Evolutionary conservation across 2,329 filamentous ascomycete species (phyloP).

Genomic region (Pseudogymnoascus sp.): DNA sequence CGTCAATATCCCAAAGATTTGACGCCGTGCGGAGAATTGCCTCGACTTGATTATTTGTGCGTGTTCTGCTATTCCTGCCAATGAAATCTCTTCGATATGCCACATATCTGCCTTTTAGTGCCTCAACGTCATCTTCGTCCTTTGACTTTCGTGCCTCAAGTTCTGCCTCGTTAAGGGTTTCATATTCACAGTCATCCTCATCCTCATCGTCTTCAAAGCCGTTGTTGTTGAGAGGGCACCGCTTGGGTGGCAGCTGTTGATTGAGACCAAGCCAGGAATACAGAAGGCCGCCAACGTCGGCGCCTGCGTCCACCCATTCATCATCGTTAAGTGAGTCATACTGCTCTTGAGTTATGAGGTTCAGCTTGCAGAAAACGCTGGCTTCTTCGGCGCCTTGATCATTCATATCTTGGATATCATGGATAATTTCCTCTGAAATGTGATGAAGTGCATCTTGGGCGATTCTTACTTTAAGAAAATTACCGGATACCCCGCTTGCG

Average conservation of each 20-base stretch:
- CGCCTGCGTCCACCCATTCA: conserved; percentile 19
- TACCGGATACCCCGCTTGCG: background rate
- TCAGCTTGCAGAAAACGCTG: conserved; percentile 44
- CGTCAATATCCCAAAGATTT: conserved; percentile 24
- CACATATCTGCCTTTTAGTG: conserved; percentile 21
- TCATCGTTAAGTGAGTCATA: conserved; percentile 52
- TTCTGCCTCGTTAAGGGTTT: conserved; percentile 22
- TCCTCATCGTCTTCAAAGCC: conserved; percentile 21
- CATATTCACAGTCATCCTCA: conserved; percentile 24
- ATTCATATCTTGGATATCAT: conserved; percentile 4
- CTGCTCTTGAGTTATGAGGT: conserved; percentile 57
- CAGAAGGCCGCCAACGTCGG: background rate
- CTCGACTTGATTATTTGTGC: conserved; percentile 16
- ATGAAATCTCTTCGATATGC: conserved; percentile 21
- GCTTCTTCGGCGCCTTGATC: conserved; percentile 42
- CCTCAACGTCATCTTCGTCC: conserved; percentile 16
- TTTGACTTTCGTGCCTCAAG: conserved; percentile 15
- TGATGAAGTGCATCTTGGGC: conserved; percentile 15
- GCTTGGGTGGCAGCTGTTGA: conserved; percentile 19
- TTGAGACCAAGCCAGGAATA: conserved; percentile 20
- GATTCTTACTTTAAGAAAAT: conserved; percentile 17
- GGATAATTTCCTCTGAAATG: conserved; percentile 10
- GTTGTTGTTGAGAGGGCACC: conserved; percentile 21
- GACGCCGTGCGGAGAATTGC: conserved; percentile 15
- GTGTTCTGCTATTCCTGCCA: conserved; percentile 15